Evolutionary conservation across 2,329 filamentous ascomycete genomes (phyloP).

Genomic region (Neodidymelliopsis sp.): DNA sequence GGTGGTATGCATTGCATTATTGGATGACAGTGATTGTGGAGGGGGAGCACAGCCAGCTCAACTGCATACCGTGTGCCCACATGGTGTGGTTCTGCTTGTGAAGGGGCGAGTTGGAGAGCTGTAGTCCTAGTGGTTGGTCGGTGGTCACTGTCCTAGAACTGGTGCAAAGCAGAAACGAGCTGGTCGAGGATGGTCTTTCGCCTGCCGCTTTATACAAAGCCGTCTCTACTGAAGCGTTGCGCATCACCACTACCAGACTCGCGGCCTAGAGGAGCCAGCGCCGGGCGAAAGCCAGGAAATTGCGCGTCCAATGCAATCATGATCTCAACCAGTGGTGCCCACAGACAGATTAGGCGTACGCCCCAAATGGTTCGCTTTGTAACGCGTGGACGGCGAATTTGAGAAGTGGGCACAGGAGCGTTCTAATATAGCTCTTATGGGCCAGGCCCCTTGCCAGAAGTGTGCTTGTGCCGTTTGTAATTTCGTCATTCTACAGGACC

Average conservation of each 20-base stretch:
- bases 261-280: background rate
- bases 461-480: background rate
- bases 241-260: background rate
- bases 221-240: background rate
- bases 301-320: conserved; percentile 10
- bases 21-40: conserved; percentile 6
- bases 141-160: background rate
- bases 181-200: background rate
- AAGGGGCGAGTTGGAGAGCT: background rate
- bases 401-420: conserved; percentile 32
- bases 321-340: background rate
- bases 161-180: background rate
- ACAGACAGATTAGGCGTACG: conserved; percentile 11
- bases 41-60: conserved; percentile 8
- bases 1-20: conserved; percentile 9
- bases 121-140: background rate
- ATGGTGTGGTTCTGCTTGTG: conserved; percentile 6
- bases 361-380: conserved; percentile 20
- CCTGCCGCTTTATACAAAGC: conserved; percentile 6
- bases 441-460: conserved; percentile 20
- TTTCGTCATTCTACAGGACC: background rate
- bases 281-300: conserved; percentile 15
- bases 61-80: conserved; percentile 1
- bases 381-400: conserved; percentile 21
- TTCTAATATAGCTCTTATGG: conserved; percentile 30